Conservation (phyloP, 1,139 yeast species). For the Neolecta irregularis region DNA sequence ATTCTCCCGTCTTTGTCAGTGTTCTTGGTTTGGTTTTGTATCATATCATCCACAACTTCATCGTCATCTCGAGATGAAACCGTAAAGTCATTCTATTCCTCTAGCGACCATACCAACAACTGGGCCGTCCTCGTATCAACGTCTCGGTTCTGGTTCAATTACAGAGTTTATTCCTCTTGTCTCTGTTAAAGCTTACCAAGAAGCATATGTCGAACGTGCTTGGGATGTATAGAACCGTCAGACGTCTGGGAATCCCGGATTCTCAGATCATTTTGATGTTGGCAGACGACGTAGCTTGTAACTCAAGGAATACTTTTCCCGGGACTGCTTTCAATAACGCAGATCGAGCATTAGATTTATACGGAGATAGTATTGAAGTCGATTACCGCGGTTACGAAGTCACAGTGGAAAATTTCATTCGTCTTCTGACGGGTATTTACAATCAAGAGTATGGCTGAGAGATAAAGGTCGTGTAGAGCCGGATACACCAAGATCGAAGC, state of each 20-base stretch:
- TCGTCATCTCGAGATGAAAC: no score
- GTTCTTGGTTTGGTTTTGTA: no score
- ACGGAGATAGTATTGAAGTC: slow-evolving; percentile 88
- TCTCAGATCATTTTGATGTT: slow-evolving; percentile 92
- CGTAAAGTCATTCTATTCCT: no score
- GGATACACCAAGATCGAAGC: slow-evolving; percentile 81
- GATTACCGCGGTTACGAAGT: slow-evolving; percentile 97
- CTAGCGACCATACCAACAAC: slow-evolving; percentile 41
- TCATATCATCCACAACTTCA: no score
- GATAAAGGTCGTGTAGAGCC: slow-evolving; percentile 56
- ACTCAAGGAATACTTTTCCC: slow-evolving; percentile 87
- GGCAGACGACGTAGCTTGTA: slow-evolving; percentile 94
- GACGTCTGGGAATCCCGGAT: slow-evolving; percentile 90
- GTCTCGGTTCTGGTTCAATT: slow-evolving; percentile 94
- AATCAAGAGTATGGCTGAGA: background rate
- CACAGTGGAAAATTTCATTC: slow-evolving; percentile 85
- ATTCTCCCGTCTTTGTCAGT: no score
- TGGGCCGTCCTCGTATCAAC: slow-evolving; percentile 96
- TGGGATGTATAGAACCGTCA: slow-evolving; percentile 88
- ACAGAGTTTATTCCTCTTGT: slow-evolving; percentile 30
- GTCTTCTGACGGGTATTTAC: slow-evolving; percentile 56
- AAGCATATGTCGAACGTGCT: slow-evolving; percentile 87
- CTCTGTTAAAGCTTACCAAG: background rate
- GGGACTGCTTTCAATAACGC: slow-evolving; percentile 91
- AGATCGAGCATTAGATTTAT: slow-evolving; percentile 83